Conservation (phyloP, 2,329 filamentous ascomycete species). For the Pseudogymnoascus sp. region DNA sequence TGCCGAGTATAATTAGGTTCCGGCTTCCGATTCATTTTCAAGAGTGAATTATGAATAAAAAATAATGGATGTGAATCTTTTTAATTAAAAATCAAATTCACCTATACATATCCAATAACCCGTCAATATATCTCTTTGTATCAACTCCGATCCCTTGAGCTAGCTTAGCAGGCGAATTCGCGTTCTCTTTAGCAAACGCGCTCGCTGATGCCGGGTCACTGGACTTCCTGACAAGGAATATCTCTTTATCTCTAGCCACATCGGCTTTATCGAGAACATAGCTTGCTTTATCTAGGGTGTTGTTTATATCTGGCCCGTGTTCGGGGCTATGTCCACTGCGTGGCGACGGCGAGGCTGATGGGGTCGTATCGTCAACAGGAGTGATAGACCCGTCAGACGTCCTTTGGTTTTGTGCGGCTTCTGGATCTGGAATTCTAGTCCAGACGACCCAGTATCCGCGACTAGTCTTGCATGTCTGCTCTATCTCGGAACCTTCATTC, state of each 20-base stretch:
- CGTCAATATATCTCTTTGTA: slow-evolving; percentile 67
- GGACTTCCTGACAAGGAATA: slow-evolving; percentile 51
- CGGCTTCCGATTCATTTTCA: background rate
- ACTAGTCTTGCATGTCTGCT: slow-evolving; percentile 57
- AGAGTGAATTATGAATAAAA: background rate
- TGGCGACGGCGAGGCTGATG: background rate
- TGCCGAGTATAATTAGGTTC: background rate
- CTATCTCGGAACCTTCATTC: slow-evolving; percentile 37
- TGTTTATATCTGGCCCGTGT: background rate
- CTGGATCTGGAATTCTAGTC: slow-evolving; percentile 44
- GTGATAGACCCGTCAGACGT: background rate
- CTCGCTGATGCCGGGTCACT: slow-evolving; percentile 36
- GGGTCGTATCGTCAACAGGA: background rate
- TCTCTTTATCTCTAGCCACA: slow-evolving; percentile 41
- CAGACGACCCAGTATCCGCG: slow-evolving; percentile 65
- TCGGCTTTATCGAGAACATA: background rate
- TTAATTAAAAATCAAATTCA: background rate
- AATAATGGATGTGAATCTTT: background rate
- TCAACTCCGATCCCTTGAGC: slow-evolving; percentile 70
- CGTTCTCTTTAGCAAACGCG: slow-evolving; percentile 31
- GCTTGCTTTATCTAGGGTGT: background rate
- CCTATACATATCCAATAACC: slow-evolving; percentile 50
- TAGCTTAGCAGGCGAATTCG: slow-evolving; percentile 48
- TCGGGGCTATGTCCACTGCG: background rate
- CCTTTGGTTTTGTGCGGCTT: slow-evolving; percentile 8